Evolutionary conservation across 768 basidiomycete species (phyloP), one percentile per base, ranked within the genome.

Genomic region (Clathrus columnatus): DNA sequence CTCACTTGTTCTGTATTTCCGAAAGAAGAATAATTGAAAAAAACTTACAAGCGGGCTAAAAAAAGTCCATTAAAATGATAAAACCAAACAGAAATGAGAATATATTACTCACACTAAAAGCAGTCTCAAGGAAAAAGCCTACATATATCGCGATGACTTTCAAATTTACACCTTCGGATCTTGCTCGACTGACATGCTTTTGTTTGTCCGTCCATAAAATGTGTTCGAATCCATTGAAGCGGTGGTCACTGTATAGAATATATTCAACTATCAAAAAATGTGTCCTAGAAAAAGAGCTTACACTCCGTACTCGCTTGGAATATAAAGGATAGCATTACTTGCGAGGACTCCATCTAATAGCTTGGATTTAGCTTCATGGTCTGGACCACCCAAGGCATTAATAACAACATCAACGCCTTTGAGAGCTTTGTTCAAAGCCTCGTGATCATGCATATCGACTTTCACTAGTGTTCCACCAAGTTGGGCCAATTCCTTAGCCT

Each of bases 331-430:
- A 20, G 30, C 29, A 8, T 32, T 51, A 26, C 30, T 51, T 30
- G 11, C 16, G 5, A 51, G 17, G 30, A 51, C 50, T 21, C 24
- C 8, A 28, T 1, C n/a, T 24, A 18, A 20, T 51, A 48, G 18
- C 27, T 54, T 54, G 7, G 27, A 42, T 57, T 2, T 11, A 1
- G 27, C 30, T 45, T 18, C 57, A 80, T 75, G 65, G 73, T 32
- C 68, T 10, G 16, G 21, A 23, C 21, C 7, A 3, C 46, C 46
- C 46, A 47, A 47, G 20, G 46, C 46, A 18, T 47, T 47, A 20
- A 47, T 11, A 4, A 47, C 46, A 14, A 18, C 26, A 47, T 47
- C 17, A 18, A 47, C 46, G 11, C 26, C 46, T 28, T 28, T 23
- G 11, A 47, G 46, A 23, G 26, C 46, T 7, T 28, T 20, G 16